Evolutionary conservation across 169 alveolate species (phyloP), one percentile per base, ranked within the genome.

Genomic region (Babesia ovis): DNA sequence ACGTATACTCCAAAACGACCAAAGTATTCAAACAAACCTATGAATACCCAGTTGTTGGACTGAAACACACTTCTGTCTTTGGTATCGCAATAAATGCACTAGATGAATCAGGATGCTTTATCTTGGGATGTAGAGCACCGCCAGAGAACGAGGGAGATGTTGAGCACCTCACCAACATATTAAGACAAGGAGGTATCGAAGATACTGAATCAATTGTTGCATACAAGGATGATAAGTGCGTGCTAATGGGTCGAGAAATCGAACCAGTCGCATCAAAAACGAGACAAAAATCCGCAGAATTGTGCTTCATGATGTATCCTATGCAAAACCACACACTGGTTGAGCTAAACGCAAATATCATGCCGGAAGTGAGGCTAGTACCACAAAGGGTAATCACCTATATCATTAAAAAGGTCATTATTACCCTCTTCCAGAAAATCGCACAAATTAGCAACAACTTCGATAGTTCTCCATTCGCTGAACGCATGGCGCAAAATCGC

Each of bases 11-110:
- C 22, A 68, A 31, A 27, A 77, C 86, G 20, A 68, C 77, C 45
- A 62, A 64, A 18, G 23, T 74, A 14, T 74, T 53, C 69, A 29
- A 39, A 31, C 84, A 74, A 66, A 34, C 25, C 16, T 79, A 71
- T 39, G 83, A 79, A 22, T 79, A 79, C 71, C 87, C 87, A 4
- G 83, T 79, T 3, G 39, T 79, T 48, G 87, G 87, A 2, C 34
- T 32, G 12, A 68, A 79, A 32, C 60, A 68, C 42, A 69, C 83
- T 16, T 23, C 61, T 11, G 62, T 79, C 29, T 68, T 57, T 29
- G 83, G 76, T n/a, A 23, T 71, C 43, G 74, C 79, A n/a, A 50
- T 70, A 31, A 79, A 79, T 37, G 69, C 75, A 2, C 69, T 79
- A 31, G 87, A 79, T 27, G 87, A 79, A 41, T 71, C 84, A 8